Evolutionary conservation across 2,329 filamentous ascomycete genomes (phyloP), one percentile per base, ranked within the genome.

Genomic region (Xylariaceae sp.): DNA sequence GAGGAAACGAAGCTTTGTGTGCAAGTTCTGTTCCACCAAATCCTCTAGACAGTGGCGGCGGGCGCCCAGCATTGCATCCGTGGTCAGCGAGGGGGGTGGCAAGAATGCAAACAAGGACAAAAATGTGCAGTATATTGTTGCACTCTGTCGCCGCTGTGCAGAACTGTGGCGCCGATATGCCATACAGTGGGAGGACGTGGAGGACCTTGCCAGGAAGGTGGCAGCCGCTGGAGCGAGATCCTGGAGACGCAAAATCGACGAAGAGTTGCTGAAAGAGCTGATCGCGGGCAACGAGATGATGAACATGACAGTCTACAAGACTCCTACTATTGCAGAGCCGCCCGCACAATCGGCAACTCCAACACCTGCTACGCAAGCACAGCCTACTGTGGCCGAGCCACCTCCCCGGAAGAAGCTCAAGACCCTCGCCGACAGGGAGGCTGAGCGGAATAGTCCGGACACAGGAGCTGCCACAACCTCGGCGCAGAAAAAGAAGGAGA

Each of bases 121-220:
- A 55, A 76, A 75, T 10, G 67, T 71, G 12, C 77, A 83, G 47
- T 77, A 83, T 22, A 75, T 93, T 13, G 73, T 89, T 31, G 89
- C 90, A 3, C 72, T 98, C 4, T 98, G 92, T 56, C 74, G 88
- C 37, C 79, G 90, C 39, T 98, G 92, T 53, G 89, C 89, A 17
- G 80, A 92, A 50, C 67, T 98, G 7, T 98, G 92, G 92, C 81
- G 92, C 31, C 85, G 90, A 44, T 98, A 98, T 58, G 90, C 83
- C 12, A 87, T 98, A 41, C 86, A 93, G 46, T 98, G 87, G 79
- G 92, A 96, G 58, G 86, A 94, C 45, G 74, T 88, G 11, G 92
- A 96, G 26, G 90, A 96, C 50, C 75, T 94, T 23, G 77, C 81
- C 24, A 94, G 89, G 64, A 94, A 94, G 63, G 79, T 93, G 26